Base-by-base conservation (phyloP, 192 early-diverging fungal species). In the Coemansia erecta region DNA sequence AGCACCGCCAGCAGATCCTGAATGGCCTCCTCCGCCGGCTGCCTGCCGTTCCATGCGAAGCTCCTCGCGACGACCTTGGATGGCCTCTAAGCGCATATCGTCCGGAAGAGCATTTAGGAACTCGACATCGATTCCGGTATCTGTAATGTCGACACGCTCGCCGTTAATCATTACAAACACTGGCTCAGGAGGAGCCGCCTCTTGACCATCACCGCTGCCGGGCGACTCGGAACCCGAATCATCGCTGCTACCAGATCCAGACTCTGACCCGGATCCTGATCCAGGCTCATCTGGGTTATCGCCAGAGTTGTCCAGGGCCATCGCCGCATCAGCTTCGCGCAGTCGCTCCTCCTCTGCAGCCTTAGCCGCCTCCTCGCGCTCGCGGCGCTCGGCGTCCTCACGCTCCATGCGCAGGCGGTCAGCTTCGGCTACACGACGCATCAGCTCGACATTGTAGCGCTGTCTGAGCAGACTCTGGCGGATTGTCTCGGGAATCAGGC, bases 31-130 rank as follows among this genome's bases (percentile, higher is more conserved):
- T 2, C 46, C 51, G 4, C 47, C 35, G 15, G 48, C 52, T 7
- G 52, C 48, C 4, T 61, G 64, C 33, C 54, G 66, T 53, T 68
- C 66, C 12, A 55, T 42, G 19, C 71, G 70, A 46, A 72, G 54
- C 49, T 91, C 86, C 26, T 81, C 80, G 19, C 85, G 68, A 39
- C 97, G 94, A 53, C 92, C 85, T 60, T 88, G 89, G 35, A 97
- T 81, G 8, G 97, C 94, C 74, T 99, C 97, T 61, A 86, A 84
- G 42, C 93, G 89, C 66, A 99, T 70, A 47, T 97, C 94, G 24
- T 96, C 95, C 0, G 97, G 97, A 23, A 99, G 76, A 2, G 97
- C 97, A 61, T 90, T 86, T 54, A 99, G 78, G 69, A 99, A 99
- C 60, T 89, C 89, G 5, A 85, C 83, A 61, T 99, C 97, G 43